Evolutionary conservation across 2,329 filamentous ascomycete genomes (phyloP), one percentile per base, ranked within the genome.

Genomic region (Colletotrichum paranaense): DNA sequence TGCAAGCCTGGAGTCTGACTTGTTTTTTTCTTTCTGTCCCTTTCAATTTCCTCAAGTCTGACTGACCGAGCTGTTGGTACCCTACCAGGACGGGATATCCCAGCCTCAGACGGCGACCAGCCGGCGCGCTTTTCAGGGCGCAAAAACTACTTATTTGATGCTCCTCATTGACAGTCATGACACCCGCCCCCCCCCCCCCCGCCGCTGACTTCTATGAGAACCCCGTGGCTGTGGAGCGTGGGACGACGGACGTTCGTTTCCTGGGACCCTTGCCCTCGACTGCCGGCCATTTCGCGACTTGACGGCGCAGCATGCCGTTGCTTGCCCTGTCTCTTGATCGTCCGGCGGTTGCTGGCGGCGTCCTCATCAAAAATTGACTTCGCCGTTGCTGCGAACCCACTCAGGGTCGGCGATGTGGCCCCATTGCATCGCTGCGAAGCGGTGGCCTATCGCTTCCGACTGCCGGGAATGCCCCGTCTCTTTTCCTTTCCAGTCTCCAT

Each of bases 31-130:
- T 49, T n/a, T 8, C 42, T 7, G 19, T 22, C n/a, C 16, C 26
- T 62, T 63, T 57, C 57, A 72, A 35, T 16, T 62, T 49, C 22
- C 26, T 62, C 62, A 26, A 63, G 42, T 28, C n/a, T 30, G 71
- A n/a, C 35, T 52, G 56, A 62, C 42, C 49, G 30, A 53, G 22
- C 28, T 46, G 30, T 59, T 67, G 68, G 28, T 72, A 63, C 72
- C 72, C 35, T 67, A 74, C 49, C 24, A 28, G 52, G 68, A 63
- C 24, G 58, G 72, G 58, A 53, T 58, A 74, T 63, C 72, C 72
- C 68, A 68, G 72, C 49, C 52, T 56, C 60, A 30, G 30, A 55
- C n/a, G 53, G 66, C 66, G 56, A 38, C 30, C 28, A 22, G 22
- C 68, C 56, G 35, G 35, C 55, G 55, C 19, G 14, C 52, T n/a